These are phyloP conservation scores for Phytopythium montanum DNA, from an alignment of 352 stramenopile species.

Conservation along the genomic window DNA sequence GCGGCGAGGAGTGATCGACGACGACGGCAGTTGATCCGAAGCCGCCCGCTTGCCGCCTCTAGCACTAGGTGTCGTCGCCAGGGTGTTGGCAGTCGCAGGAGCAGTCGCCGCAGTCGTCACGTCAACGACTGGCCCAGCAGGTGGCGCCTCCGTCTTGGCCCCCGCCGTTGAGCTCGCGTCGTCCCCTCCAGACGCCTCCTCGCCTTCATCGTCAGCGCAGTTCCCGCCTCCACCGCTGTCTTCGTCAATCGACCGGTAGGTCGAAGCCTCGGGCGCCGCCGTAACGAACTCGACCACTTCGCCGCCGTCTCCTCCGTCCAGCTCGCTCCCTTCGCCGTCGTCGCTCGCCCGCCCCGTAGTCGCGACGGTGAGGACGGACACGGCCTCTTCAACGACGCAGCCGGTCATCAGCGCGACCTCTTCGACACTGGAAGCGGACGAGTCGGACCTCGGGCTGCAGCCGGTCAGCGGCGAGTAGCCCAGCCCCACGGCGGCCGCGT, in stretches of 20 bases:
- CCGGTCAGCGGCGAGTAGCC: background rate
- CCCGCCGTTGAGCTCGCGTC: no score
- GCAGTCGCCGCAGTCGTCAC: background rate
- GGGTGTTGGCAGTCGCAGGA: background rate
- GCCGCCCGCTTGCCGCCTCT: background rate
- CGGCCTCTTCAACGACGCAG: no score
- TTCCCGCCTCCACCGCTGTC: background rate
- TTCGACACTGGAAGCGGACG: background rate
- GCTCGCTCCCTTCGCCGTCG: no score
- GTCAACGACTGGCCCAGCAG: no score
- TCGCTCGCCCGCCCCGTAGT: no score
- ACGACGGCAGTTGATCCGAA: background rate
- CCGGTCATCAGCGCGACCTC: background rate
- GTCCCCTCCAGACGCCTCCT: background rate
- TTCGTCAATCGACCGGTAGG: background rate
- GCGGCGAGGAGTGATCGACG: constrained; percentile 1
- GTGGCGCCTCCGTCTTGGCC: no score
- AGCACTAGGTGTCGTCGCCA: background rate
- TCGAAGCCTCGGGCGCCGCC: background rate
- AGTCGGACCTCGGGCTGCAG: background rate
- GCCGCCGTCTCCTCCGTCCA: background rate
- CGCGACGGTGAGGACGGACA: no score
- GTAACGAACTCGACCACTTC: background rate
- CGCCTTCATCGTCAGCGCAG: no score
- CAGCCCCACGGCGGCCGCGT: background rate